A percentile compares a stretch with the other conserved stretches of the same genome.
Evolutionary conservation across 2,329 filamentous ascomycete genomes (phyloP).

Genomic region (Arthroderma sp.): DNA sequence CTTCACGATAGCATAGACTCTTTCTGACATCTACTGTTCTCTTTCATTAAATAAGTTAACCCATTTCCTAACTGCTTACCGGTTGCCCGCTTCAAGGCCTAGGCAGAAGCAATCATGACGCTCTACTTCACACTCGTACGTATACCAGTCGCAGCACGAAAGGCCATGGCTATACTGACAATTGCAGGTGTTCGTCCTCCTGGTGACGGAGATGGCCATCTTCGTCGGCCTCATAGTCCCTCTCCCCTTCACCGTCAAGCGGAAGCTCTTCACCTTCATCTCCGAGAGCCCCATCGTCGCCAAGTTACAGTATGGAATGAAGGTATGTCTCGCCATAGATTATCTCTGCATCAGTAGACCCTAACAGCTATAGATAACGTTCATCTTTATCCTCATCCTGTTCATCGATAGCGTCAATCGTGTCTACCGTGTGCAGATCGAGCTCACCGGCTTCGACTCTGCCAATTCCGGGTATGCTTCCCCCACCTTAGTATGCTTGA

Average conservation of each 20-base stretch:
- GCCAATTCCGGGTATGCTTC: constrained; percentile 40
- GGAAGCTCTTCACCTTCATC: constrained; percentile 89
- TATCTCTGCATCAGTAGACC: neutral
- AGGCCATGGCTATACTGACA: neutral
- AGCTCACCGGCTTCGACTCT: constrained; percentile 57
- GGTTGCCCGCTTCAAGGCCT: neutral
- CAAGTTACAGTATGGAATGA: constrained; percentile 93
- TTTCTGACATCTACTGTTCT: no score
- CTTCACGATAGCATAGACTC: neutral
- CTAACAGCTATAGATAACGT: constrained; percentile 56
- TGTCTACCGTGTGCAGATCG: constrained; percentile 90
- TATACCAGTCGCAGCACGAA: constrained; percentile 13
- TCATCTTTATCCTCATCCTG: constrained; percentile 96
- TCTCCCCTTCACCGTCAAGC: constrained; percentile 73
- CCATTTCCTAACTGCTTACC: no score
- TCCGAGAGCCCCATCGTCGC: constrained; percentile 76
- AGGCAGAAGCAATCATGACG: constrained; percentile 42
- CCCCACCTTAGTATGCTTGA: neutral
- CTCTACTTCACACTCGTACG: constrained; percentile 57
- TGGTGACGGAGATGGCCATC: constrained; percentile 40
- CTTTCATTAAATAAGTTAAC: no score
- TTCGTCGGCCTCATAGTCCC: constrained; percentile 52
- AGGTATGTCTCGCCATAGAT: constrained; percentile 42
- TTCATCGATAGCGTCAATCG: constrained; percentile 95
- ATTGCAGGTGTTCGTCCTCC: constrained; percentile 37